These are phyloP conservation scores for Metschnikowia koreensis DNA, from an alignment of 805 yeast genomes.

Conservation along the genomic window DNA sequence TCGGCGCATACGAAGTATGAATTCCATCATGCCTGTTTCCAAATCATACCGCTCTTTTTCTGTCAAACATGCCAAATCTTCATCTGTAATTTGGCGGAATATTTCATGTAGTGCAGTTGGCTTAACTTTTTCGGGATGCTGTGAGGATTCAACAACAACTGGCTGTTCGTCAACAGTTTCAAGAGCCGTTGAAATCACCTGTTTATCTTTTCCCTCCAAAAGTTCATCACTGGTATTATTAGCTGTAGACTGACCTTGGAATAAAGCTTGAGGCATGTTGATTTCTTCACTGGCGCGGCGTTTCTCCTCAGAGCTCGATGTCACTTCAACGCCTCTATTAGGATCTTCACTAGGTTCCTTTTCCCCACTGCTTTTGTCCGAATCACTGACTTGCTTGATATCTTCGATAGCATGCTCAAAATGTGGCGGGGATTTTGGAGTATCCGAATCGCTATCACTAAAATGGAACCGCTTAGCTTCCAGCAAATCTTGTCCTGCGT, in stretches of 20 bases:
- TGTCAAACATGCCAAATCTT: slow-evolving; percentile 19
- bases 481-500: neutral
- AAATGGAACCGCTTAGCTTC: neutral
- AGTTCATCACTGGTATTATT: slow-evolving; percentile 4
- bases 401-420: neutral
- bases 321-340: slow-evolving; percentile 2
- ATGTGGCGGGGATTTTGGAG: neutral
- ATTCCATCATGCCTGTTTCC: slow-evolving; percentile 33
- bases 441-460: neutral
- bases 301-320: slow-evolving; percentile 9
- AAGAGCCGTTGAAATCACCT: neutral
- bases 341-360: neutral
- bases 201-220: neutral
- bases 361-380: slow-evolving; percentile 7
- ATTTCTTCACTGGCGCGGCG: neutral
- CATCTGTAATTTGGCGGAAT: slow-evolving; percentile 1
- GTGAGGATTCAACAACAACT: neutral
- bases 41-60: slow-evolving; percentile 22
- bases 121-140: neutral
- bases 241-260: neutral
- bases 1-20: slow-evolving; percentile 35
- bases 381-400: slow-evolving; percentile 12
- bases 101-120: slow-evolving; percentile 1
- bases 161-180: slow-evolving; percentile 1
- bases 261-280: neutral